A percentile compares a stretch with the other conserved stretches of the same genome.
phyloP scores from a whole-genome alignment of 2,329 filamentous ascomycete genomes.

The Neofusicoccum kwambonambiense region DNA sequence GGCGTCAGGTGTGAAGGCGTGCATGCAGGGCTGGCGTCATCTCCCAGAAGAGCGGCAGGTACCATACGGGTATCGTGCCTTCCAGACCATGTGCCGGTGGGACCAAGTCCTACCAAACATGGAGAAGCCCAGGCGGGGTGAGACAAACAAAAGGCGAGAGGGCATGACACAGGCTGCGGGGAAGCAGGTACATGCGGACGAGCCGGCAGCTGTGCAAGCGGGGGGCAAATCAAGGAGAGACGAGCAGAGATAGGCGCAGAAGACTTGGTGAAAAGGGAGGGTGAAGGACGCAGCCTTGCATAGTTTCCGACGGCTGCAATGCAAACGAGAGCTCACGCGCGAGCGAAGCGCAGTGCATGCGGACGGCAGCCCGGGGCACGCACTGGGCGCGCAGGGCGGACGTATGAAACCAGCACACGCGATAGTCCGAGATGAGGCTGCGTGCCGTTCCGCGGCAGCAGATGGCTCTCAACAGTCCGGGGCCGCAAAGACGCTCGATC shows the following conservation, averaged over 20 bases:
- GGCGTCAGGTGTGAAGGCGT: constrained; percentile 3
- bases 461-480: background rate
- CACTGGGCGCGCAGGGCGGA: background rate
- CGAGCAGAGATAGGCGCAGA: background rate
- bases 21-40: constrained; percentile 11
- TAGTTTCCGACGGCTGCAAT: constrained; percentile 7
- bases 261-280: background rate
- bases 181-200: constrained; percentile 10
- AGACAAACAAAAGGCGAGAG: constrained; percentile 1
- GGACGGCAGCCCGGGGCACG: background rate
- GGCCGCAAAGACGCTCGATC: background rate
- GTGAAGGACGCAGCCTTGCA: constrained; percentile 3
- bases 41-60: background rate
- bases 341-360: background rate
- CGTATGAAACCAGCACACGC: background rate
- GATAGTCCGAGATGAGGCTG: constrained; percentile 14
- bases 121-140: background rate
- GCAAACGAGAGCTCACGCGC: constrained; percentile 5
- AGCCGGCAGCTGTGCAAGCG: background rate
- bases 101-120: background rate
- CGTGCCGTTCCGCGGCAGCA: constrained; percentile 14
- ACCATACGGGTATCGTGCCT: constrained; percentile 5
- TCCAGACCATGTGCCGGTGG: constrained; percentile 11
- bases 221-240: background rate
- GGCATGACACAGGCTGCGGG: constrained; percentile 7